A percentile compares a stretch with the other conserved stretches of the same genome.
phyloP scores from a whole-genome alignment of 129 eudicot species.

The Arctium lappa region DNA sequence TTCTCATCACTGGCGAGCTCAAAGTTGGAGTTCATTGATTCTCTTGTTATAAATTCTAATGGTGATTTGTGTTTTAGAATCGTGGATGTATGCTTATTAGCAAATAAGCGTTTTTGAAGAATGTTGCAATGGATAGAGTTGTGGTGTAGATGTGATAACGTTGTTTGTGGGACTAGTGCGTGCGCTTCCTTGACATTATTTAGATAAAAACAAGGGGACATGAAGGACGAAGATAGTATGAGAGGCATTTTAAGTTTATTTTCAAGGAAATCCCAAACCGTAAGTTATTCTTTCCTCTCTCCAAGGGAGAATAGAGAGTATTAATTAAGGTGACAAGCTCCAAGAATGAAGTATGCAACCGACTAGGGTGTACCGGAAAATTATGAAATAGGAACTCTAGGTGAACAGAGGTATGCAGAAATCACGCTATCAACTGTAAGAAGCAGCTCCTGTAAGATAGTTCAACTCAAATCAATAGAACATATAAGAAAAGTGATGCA shows the following conservation, averaged over 20 bases:
- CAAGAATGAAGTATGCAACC: slow-evolving; percentile 1
- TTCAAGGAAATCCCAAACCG: neutral
- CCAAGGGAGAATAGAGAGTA: slow-evolving; percentile 5
- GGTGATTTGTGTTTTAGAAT: slow-evolving; percentile 23
- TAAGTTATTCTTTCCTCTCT: neutral
- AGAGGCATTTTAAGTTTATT: slow-evolving; percentile 29
- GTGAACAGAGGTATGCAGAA: neutral
- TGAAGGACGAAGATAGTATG: slow-evolving; percentile 30
- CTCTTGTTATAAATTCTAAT: slow-evolving; percentile 4
- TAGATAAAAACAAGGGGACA: slow-evolving; percentile 23
- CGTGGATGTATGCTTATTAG: slow-evolving; percentile 5
- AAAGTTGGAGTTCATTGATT: slow-evolving; percentile 32
- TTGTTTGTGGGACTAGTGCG: slow-evolving; percentile 4
- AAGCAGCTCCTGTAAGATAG: slow-evolving; percentile 18
- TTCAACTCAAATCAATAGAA: neutral
- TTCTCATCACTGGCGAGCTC: slow-evolving; percentile 33
- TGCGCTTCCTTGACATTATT: slow-evolving; percentile 18
- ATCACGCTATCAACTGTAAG: neutral
- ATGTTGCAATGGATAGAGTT: slow-evolving; percentile 1
- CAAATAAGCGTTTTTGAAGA: neutral
- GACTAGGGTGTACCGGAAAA: neutral
- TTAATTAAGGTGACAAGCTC: neutral
- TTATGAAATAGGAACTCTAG: slow-evolving; percentile 11
- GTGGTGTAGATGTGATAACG: slow-evolving; percentile 1
- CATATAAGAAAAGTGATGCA: neutral